Conservation (phyloP, 2,329 filamentous ascomycete species). For the Stemphylium vesicarium region DNA sequence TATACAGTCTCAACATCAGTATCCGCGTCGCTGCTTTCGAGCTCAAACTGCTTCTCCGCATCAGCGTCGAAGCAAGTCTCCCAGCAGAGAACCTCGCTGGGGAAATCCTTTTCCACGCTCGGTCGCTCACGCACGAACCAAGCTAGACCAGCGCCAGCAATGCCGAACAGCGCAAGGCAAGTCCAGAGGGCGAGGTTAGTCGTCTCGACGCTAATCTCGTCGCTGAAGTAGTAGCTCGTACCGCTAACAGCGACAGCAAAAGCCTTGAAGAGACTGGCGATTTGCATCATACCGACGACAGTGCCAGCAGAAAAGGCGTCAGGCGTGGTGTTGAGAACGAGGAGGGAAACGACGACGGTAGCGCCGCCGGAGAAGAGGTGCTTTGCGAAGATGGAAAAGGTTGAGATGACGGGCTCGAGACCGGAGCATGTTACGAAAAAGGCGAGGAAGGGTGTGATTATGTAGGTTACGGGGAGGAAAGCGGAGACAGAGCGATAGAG, state of each 20-base stretch:
- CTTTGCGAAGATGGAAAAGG: constrained; percentile 52
- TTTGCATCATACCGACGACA: constrained; percentile 56
- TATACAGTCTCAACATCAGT: constrained; percentile 11
- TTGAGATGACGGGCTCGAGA: constrained; percentile 47
- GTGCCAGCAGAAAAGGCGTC: constrained; percentile 56
- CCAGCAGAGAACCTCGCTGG: constrained; percentile 52
- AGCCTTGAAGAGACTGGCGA: constrained; percentile 55
- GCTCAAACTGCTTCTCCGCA: constrained; percentile 32
- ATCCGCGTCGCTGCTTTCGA: constrained; percentile 12
- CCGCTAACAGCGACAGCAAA: constrained; percentile 55
- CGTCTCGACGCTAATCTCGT: constrained; percentile 51
- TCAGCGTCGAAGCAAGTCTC: constrained; percentile 56
- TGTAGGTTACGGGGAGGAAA: constrained; percentile 50
- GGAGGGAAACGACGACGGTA: constrained; percentile 52
- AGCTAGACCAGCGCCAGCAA: constrained; percentile 52
- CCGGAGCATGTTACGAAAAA: constrained; percentile 44
- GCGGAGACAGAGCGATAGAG: constrained; percentile 52
- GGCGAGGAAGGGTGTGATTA: constrained; percentile 50
- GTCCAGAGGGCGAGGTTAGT: constrained; percentile 56
- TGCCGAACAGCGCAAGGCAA: constrained; percentile 50
- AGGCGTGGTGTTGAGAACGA: constrained; percentile 57
- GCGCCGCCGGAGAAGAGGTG: constrained; percentile 52
- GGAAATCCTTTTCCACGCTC: constrained; percentile 54
- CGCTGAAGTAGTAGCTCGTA: constrained; percentile 54
- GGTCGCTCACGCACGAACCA: constrained; percentile 55